Base-by-base conservation (phyloP, 2,329 filamentous ascomycete species). In the Xylariaceae sp. region DNA sequence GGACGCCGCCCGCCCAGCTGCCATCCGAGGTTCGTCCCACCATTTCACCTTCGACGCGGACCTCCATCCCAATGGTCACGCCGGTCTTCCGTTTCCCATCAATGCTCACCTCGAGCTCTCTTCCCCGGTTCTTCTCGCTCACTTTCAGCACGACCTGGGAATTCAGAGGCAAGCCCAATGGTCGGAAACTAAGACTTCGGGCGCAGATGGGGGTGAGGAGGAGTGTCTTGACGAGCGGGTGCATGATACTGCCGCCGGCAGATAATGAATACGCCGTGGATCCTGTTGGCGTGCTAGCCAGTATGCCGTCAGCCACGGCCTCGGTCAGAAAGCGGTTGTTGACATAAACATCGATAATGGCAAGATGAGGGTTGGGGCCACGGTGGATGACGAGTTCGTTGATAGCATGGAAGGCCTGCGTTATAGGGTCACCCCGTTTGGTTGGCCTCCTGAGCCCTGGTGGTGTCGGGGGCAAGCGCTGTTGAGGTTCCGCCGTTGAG, bases 231-330 rank as follows among this genome's bases (percentile, higher is more conserved):
- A 98, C 94, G 2, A 97, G 82, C 0, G 95, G 95, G 72, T 99
- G 95, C 36, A 98, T 90, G 65, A 99, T 98, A 66, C 89, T 91
- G 1, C 95, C 95, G 3, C 95, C 95, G 2, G 89, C 90, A 63
- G 90, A 95, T n/a, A 99, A 82, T 57, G 90, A 95, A 78, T 99
- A 99, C 0, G 95, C 95, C 0, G 95, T 99, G 36, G 91, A 96
- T 2, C 95, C 95, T 0, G 95, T 99, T 0, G 95, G 95, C 0
- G 94, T 97, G 62, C 90, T 92, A 56, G 98, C 87, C 40, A 98
- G 89, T 74, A 99, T 96, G 47, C 95, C 95, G 73, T 99, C 95
- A 1, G 93, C 94, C 11, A 96, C 93, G 1, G 92, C 94, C 73
- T 96, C 92, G 1, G 95, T 99, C 41, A 99, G 80, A 68, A 95